Evolutionary conservation across 192 early-diverging fungal genomes (phyloP).

Genomic region (Pecoramyces ruminantium): DNA sequence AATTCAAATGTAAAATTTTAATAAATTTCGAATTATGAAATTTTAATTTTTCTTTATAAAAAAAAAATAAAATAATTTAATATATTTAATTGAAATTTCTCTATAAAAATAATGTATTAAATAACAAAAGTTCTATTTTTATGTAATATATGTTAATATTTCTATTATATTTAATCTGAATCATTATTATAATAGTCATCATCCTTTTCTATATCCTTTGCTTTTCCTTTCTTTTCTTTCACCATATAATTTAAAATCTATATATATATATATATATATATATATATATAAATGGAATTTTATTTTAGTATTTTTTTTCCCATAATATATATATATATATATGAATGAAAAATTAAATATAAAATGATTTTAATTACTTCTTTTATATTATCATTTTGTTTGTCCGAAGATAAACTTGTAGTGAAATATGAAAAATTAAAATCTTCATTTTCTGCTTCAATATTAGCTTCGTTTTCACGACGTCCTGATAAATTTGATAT

Average conservation of each 20-base stretch:
- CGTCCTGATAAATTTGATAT: neutral
- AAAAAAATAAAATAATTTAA: no score
- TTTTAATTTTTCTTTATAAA: no score
- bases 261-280: neutral
- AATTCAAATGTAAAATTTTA: no score
- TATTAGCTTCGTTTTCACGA: neutral
- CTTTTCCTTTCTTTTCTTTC: neutral
- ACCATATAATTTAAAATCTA: neutral
- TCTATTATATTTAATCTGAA: neutral
- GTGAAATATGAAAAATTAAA: neutral
- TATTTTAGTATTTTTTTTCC: no score
- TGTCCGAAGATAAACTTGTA: neutral
- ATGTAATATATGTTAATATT: neutral
- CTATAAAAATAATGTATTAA: no score
- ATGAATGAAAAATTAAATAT: no score
- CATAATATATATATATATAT: no score
- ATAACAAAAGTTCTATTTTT: no score
- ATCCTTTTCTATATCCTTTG: neutral
- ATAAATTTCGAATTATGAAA: no score
- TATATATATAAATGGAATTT: no score
- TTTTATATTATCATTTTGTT: neutral
- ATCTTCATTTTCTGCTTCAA: neutral
- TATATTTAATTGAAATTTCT: no score
- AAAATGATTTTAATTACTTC: neutral
- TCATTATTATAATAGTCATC: neutral